phyloP scores from a whole-genome alignment of 2,329 filamentous ascomycete species.

The Nothophoma quercina region DNA sequence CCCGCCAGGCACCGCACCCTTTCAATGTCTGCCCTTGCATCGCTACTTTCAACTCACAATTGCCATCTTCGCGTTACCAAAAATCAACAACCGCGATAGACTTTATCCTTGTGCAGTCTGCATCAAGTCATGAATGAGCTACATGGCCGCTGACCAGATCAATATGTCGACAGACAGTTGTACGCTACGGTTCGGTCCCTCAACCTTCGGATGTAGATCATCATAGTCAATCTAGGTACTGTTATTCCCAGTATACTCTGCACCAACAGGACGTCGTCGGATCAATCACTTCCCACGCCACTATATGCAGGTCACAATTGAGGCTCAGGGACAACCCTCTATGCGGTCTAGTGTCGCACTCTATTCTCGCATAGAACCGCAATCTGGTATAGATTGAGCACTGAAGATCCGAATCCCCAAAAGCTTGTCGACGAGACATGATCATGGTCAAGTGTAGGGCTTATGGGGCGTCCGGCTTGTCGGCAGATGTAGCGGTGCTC shows the following conservation, averaged over 20 bases:
- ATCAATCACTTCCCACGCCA: neutral
- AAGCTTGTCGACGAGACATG: constrained; percentile 1
- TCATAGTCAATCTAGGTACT: neutral
- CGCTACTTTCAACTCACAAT: neutral
- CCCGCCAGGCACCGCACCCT: constrained; percentile 5
- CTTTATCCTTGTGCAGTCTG: too few species aligned
- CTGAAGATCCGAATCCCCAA: neutral
- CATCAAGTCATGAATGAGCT: neutral
- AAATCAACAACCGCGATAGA: too few species aligned
- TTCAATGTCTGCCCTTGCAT: neutral
- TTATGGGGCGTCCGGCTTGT: neutral
- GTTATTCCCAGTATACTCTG: neutral
- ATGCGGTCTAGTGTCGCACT: neutral
- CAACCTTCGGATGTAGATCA: constrained; percentile 11
- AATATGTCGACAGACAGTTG: neutral
- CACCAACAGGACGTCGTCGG: constrained; percentile 1
- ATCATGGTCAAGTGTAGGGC: neutral
- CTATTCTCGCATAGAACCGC: neutral
- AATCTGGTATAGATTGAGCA: constrained; percentile 3
- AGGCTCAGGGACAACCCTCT: constrained; percentile 5
- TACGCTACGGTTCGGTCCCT: constrained; percentile 8
- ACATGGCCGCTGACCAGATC: neutral
- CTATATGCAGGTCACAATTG: constrained; percentile 8
- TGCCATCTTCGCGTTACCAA: neutral
- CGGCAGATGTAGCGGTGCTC: neutral